Conservation (phyloP, 2,329 filamentous ascomycete genomes). For the Neonectria faginata region DNA sequence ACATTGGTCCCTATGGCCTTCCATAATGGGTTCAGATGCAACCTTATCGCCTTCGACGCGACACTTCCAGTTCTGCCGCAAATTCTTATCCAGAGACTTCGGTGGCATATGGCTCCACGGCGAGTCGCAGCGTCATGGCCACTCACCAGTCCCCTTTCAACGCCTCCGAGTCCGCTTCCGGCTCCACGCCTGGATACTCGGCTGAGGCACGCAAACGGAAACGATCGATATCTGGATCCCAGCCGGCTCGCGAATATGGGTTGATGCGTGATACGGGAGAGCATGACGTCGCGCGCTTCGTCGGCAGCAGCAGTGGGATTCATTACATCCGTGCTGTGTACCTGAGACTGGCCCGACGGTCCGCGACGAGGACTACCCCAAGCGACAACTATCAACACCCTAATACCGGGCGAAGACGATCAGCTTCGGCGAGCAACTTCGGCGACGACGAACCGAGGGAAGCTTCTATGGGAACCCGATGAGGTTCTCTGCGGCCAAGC, state of each 20-base stretch:
- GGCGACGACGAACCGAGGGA: slow-evolving; percentile 25
- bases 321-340: slow-evolving; percentile 69
- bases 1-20: too few relatives aligned
- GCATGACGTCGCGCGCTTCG: slow-evolving; percentile 62
- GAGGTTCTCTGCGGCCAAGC: slow-evolving; percentile 45
- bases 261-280: slow-evolving; percentile 63
- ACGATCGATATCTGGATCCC: slow-evolving; percentile 42
- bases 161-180: slow-evolving; percentile 38
- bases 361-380: slow-evolving; percentile 37
- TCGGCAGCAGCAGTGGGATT: slow-evolving; percentile 70
- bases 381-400: slow-evolving; percentile 35
- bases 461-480: slow-evolving; percentile 51
- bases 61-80: too few relatives aligned
- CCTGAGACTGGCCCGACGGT: slow-evolving; percentile 54
- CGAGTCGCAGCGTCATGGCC: too few relatives aligned
- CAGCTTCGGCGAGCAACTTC: slow-evolving; percentile 51
- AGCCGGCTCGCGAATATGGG: slow-evolving; percentile 49
- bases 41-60: too few relatives aligned
- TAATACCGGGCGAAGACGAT: slow-evolving; percentile 70
- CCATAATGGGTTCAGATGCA: too few relatives aligned
- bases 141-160: too few relatives aligned
- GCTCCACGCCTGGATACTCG: slow-evolving; percentile 38
- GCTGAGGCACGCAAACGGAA: slow-evolving; percentile 47
- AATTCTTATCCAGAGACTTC: too few relatives aligned
- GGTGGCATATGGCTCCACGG: too few relatives aligned